These are phyloP conservation scores for Lecanosticta acicola DNA, from an alignment of 2,329 filamentous ascomycete genomes.

Conservation along the genomic window DNA sequence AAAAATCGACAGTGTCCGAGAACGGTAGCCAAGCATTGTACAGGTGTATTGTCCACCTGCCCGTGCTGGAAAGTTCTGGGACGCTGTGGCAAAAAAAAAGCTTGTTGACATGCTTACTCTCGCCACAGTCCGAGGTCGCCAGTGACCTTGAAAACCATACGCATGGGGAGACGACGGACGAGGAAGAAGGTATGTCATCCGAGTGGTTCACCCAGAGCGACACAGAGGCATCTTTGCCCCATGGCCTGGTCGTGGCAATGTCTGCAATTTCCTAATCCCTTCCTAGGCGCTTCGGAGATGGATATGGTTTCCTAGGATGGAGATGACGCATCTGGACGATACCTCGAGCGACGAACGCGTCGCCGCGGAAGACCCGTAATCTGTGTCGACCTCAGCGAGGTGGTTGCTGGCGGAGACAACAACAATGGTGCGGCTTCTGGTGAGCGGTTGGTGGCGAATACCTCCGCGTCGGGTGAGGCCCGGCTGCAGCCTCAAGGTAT, in stretches of 20 bases:
- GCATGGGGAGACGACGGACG: not conserved
- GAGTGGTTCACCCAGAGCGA: too few species aligned
- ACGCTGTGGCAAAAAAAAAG: not conserved
- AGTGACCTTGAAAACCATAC: not conserved
- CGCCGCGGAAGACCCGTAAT: too few species aligned
- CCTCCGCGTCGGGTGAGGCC: not conserved
- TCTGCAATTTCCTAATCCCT: not conserved
- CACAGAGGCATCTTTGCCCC: not conserved
- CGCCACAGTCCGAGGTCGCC: slow-evolving; percentile 5
- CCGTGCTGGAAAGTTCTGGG: not conserved
- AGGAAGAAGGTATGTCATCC: not conserved
- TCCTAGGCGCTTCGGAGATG: not conserved
- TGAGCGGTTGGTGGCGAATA: not conserved
- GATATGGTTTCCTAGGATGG: too few species aligned
- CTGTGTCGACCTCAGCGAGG: too few species aligned
- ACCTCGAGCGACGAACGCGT: too few species aligned
- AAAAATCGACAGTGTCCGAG: too few species aligned
- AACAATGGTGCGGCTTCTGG: not conserved
- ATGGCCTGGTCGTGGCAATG: not conserved
- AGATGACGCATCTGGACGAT: too few species aligned
- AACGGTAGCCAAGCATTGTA: too few species aligned
- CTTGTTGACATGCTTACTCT: slow-evolving; percentile 4
- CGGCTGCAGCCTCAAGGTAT: not conserved
- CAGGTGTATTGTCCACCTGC: not conserved
- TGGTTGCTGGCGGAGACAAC: too few species aligned